A percentile compares a stretch with the other conserved stretches of the same genome.
phyloP scores from a whole-genome alignment of 331 rosid genomes.

The Dryas integrifolia region DNA sequence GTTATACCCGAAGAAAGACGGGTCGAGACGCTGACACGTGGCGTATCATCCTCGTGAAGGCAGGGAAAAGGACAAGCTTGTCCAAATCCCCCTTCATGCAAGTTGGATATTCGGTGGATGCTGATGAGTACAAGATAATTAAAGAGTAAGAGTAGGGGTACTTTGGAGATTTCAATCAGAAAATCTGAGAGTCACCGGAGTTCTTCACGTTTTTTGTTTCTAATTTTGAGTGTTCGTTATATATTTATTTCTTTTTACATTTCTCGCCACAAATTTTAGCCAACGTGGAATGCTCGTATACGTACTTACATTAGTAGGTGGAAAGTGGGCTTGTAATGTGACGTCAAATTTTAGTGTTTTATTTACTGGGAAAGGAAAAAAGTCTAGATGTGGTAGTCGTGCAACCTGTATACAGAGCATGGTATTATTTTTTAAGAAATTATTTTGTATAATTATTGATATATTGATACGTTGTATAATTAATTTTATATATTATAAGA shows the following conservation, averaged over 20 bases:
- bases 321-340: slow-evolving; percentile 3
- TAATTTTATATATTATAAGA: too few relatives aligned
- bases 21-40: slow-evolving; percentile 59
- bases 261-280: slow-evolving; percentile 2
- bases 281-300: slow-evolving; percentile 24
- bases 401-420: not conserved
- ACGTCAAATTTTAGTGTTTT: not conserved
- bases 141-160: not conserved
- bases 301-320: not conserved
- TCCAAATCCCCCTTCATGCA: slow-evolving; percentile 22
- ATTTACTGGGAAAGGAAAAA: too few relatives aligned
- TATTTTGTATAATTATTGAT: too few relatives aligned
- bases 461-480: too few relatives aligned
- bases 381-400: too few relatives aligned
- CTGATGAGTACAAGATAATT: not conserved
- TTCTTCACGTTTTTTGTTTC: not conserved
- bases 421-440: too few relatives aligned
- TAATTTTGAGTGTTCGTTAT: not conserved
- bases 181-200: not conserved
- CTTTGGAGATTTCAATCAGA: not conserved
- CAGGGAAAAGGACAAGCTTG: not conserved
- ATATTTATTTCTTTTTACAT: not conserved
- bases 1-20: slow-evolving; percentile 40
- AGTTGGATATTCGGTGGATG: not conserved
- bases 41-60: slow-evolving; percentile 26